Conservation (phyloP, 495 filamentous ascomycete species). For the Aspergillus bridgeri region DNA sequence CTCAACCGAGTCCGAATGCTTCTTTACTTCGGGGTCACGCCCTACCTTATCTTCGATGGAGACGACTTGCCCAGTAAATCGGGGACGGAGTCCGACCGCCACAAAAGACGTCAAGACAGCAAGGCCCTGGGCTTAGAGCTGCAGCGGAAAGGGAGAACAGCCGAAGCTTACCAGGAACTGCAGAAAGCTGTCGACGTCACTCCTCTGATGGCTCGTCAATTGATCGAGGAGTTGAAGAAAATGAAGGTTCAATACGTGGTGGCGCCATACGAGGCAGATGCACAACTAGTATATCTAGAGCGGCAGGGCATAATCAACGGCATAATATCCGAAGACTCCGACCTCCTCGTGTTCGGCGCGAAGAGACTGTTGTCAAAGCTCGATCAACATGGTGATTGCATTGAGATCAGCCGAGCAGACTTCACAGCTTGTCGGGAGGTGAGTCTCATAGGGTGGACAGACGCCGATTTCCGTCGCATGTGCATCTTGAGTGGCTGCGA, state of each 20-base stretch:
- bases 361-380: slow-evolving; percentile 89
- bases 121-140: slow-evolving; percentile 72
- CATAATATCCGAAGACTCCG: slow-evolving; percentile 95
- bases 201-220: slow-evolving; percentile 84
- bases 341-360: slow-evolving; percentile 92
- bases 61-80: slow-evolving; percentile 94
- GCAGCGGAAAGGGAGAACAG: slow-evolving; percentile 69
- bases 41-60: slow-evolving; percentile 94
- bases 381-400: slow-evolving; percentile 86
- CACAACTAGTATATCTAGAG: slow-evolving; percentile 92
- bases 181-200: slow-evolving; percentile 97
- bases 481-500: slow-evolving; percentile 98
- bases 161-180: slow-evolving; percentile 79
- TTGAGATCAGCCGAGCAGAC: slow-evolving; percentile 83
- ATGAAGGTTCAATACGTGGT: slow-evolving; percentile 82
- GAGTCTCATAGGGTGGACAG: slow-evolving; percentile 86
- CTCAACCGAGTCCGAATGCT: slow-evolving; percentile 92
- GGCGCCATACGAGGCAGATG: slow-evolving; percentile 96
- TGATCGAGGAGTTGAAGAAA: slow-evolving; percentile 88
- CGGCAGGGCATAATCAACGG: slow-evolving; percentile 75
- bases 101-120: slow-evolving; percentile 67
- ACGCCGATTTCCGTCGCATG: slow-evolving; percentile 89
- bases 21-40: slow-evolving; percentile 83
- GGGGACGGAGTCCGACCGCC: slow-evolving; percentile 75
- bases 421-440: slow-evolving; percentile 87